phyloP scores from a whole-genome alignment of 169 alveolate genomes.

The Plasmodium malariae region DNA sequence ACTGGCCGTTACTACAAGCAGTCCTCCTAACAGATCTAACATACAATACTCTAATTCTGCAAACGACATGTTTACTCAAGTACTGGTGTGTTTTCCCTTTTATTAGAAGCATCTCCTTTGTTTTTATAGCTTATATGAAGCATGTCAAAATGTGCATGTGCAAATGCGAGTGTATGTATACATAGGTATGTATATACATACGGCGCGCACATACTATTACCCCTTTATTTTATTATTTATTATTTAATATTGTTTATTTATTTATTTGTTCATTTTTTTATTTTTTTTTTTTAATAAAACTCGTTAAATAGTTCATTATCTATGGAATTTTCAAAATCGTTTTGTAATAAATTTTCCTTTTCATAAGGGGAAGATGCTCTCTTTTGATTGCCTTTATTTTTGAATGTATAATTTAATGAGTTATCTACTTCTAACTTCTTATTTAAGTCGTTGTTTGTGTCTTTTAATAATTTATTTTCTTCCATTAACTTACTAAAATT shows the following conservation, averaged over 20 bases:
- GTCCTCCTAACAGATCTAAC: slow-evolving; percentile 45
- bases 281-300: background rate
- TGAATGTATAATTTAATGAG: slow-evolving; percentile 2
- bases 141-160: no score
- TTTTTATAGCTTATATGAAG: no score
- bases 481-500: slow-evolving; percentile 18
- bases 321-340: slow-evolving; percentile 52
- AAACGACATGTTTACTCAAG: no score
- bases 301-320: slow-evolving; percentile 61
- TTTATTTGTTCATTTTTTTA: no score
- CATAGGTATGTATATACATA: no score
- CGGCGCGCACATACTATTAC: no score
- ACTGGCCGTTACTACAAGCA: slow-evolving; percentile 44
- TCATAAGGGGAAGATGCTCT: background rate
- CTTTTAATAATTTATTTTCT: slow-evolving; percentile 30
- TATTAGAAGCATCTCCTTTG: no score
- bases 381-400: slow-evolving; percentile 4
- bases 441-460: slow-evolving; percentile 1
- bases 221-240: no score
- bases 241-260: no score
- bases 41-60: no score
- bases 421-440: background rate
- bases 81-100: no score
- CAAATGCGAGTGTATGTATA: no score
- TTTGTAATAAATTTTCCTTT: background rate